Conservation (phyloP, 73 alveolate genomes). For the Symbiodinium natans region DNA sequence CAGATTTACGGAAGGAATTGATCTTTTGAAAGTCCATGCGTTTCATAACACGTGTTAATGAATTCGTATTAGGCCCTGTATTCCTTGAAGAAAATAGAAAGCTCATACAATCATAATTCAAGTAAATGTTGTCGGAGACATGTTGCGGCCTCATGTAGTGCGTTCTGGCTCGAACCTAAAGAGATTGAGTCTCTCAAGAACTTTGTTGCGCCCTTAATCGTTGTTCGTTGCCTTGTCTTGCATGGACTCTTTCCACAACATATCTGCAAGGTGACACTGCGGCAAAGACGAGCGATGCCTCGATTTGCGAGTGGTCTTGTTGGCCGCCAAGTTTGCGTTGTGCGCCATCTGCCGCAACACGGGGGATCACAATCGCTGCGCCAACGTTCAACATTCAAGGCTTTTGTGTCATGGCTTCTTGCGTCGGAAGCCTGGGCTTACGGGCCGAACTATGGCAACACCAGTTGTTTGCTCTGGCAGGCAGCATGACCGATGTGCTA, state of each 20-base stretch:
- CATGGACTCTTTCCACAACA: not conserved
- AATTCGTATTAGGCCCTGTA: no score
- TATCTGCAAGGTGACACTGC: not conserved
- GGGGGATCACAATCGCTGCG: not conserved
- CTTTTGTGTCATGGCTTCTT: constrained; percentile 40
- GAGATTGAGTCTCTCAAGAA: not conserved
- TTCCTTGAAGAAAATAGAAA: no score
- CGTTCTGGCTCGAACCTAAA: not conserved
- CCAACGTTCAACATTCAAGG: not conserved
- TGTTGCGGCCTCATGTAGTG: no score
- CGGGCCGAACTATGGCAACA: not conserved
- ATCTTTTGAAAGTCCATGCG: no score
- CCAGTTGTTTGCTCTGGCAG: constrained; percentile 75
- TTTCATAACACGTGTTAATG: no score
- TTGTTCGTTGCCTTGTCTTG: not conserved
- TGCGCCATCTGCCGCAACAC: not conserved
- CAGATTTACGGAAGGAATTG: no score
- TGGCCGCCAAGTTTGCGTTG: not conserved
- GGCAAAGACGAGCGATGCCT: constrained; percentile 50
- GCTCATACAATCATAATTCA: no score
- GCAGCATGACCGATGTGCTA: not conserved
- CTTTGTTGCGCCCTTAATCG: not conserved
- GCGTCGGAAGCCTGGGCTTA: constrained; percentile 26
- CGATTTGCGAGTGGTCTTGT: constrained; percentile 64
- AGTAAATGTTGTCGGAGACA: no score